Evolutionary conservation across 2,329 filamentous ascomycete species (phyloP).

Genomic region (Arthroderma sp.): DNA sequence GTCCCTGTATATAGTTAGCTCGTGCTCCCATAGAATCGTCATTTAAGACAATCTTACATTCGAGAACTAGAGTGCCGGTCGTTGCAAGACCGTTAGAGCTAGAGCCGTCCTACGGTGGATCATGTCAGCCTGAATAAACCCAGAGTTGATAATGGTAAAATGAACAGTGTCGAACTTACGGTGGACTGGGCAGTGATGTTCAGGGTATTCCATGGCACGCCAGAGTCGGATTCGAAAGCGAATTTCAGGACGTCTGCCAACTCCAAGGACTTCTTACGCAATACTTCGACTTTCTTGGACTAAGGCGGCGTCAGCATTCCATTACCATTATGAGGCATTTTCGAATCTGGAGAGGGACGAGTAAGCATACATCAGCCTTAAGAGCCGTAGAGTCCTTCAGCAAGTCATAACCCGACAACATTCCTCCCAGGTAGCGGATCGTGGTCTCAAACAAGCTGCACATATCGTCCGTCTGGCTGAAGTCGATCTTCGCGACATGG

Average conservation of each 20-base stretch:
- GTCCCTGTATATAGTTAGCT: conserved; percentile 12
- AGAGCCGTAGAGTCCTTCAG: conserved; percentile 52
- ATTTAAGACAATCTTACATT: conserved; percentile 37
- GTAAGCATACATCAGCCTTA: conserved; percentile 30
- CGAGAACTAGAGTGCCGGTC: conserved; percentile 64
- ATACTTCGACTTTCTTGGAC: conserved; percentile 16
- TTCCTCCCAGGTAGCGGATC: conserved; percentile 72
- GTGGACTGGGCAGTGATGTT: conserved; percentile 43
- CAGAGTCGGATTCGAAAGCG: conserved; percentile 64
- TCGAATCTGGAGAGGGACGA: not conserved
- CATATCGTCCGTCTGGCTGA: conserved; percentile 45
- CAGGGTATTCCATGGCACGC: conserved; percentile 61
- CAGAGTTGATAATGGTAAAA: not conserved
- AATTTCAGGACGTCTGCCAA: conserved; percentile 64
- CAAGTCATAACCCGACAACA: conserved; percentile 59
- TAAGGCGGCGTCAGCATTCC: not conserved
- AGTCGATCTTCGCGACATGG: conserved; percentile 60
- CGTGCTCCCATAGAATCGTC: not conserved
- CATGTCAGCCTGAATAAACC: conserved; percentile 10
- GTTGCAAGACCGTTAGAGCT: conserved; percentile 61
- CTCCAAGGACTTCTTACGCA: conserved; percentile 55
- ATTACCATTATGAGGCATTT: not conserved
- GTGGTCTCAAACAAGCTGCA: conserved; percentile 84
- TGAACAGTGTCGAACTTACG: conserved; percentile 3
- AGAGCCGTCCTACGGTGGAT: conserved; percentile 31